Evolutionary conservation across 75 land plant species (phyloP).

Genomic region (Cunninghamia lanceolata): DNA sequence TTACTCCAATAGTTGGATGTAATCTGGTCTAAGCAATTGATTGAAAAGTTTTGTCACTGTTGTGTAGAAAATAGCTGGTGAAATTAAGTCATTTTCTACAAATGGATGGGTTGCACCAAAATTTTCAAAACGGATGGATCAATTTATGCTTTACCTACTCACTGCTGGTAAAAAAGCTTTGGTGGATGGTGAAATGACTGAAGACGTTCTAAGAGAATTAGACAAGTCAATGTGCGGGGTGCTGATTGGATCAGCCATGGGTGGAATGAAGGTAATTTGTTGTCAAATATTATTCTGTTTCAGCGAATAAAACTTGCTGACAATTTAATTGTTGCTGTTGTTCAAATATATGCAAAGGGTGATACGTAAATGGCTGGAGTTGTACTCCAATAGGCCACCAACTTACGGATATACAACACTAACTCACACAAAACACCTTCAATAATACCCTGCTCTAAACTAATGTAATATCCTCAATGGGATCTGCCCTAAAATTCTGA

Average conservation of each 20-base stretch:
- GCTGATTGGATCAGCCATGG: conserved; percentile 95
- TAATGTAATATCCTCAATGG: no score
- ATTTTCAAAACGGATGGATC: conserved; percentile 89
- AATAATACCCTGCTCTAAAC: no score
- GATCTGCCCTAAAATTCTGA: no score
- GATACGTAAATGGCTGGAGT: background rate
- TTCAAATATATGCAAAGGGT: background rate
- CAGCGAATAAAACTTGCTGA: background rate
- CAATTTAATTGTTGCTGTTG: background rate
- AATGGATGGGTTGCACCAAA: conserved; percentile 96
- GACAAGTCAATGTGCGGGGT: conserved; percentile 91
- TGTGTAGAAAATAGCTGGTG: conserved; percentile 79
- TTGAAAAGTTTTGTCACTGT: background rate
- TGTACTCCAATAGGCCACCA: no score
- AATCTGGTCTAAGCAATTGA: background rate
- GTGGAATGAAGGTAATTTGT: conserved; percentile 87
- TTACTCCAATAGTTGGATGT: background rate
- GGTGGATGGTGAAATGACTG: conserved; percentile 68
- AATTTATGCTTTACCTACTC: conserved; percentile 90
- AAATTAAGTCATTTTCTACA: conserved; percentile 86
- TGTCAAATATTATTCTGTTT: background rate
- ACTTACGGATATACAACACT: no score
- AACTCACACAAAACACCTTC: no score
- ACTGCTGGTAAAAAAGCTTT: conserved; percentile 95
- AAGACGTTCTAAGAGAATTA: conserved; percentile 59